Conservation (phyloP, 2,329 filamentous ascomycete genomes). For the Graphilbum ipis-grandicollis region DNA sequence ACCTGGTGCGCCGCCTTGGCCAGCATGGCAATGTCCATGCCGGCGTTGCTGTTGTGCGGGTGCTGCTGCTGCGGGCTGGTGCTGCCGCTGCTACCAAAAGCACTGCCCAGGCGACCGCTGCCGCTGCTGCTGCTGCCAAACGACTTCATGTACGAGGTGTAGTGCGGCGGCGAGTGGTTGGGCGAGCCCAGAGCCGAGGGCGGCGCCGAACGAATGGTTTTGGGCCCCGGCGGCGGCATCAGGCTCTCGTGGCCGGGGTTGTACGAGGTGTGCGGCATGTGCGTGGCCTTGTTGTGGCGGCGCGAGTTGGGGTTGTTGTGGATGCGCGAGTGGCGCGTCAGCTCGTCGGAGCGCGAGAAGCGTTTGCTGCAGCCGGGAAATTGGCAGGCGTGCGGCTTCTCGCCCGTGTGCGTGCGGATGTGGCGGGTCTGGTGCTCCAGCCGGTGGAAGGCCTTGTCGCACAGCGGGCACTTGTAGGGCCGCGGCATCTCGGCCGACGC, state of each 20-base stretch:
- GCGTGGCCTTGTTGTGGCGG: constrained; percentile 65
- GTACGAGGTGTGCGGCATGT: constrained; percentile 24
- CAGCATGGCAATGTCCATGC: constrained; percentile 39
- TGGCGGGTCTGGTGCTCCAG: constrained; percentile 84
- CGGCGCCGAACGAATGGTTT: constrained; percentile 75
- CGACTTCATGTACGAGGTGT: constrained; percentile 48
- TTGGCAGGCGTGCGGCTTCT: constrained; percentile 94
- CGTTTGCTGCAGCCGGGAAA: constrained; percentile 94
- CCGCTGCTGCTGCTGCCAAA: constrained; percentile 19
- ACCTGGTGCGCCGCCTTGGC: constrained; percentile 44
- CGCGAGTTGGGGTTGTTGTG: constrained; percentile 98
- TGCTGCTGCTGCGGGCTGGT: constrained; percentile 16
- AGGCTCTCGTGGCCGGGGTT: constrained; percentile 40
- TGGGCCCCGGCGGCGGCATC: constrained; percentile 65
- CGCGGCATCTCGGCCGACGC: constrained; percentile 56
- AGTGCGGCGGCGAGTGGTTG: constrained; percentile 90
- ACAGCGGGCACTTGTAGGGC: constrained; percentile 96
- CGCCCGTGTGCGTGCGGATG: constrained; percentile 59
- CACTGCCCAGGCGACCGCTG: constrained; percentile 9
- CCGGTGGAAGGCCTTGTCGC: constrained; percentile 96
- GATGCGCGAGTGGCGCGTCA: constrained; percentile 92
- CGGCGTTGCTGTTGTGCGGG: constrained; percentile 5
- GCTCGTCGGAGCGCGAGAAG: constrained; percentile 88
- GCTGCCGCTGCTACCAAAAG: constrained; percentile 1
- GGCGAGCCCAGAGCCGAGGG: constrained; percentile 78